A percentile compares a stretch with the other conserved stretches of the same genome.
These are phyloP conservation scores for Calonectria henricotiae DNA, from an alignment of 2,329 filamentous ascomycete genomes.

Conservation along the genomic window DNA sequence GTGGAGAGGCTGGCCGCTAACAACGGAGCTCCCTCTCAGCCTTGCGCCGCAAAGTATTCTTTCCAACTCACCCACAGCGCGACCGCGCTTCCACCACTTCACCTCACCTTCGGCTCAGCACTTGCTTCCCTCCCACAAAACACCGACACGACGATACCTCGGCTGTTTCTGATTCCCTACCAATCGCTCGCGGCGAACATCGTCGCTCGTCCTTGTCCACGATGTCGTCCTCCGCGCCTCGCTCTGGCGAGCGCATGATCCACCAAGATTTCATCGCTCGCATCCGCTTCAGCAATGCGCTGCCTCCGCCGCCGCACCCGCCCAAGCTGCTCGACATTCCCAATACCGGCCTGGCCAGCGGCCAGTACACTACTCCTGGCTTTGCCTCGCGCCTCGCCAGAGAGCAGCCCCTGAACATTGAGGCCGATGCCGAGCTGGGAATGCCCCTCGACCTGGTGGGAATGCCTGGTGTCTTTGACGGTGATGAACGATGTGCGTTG, in stretches of 20 bases:
- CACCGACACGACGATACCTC: conserved; percentile 11
- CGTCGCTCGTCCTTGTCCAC: conserved; percentile 37
- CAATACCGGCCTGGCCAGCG: conserved; percentile 88
- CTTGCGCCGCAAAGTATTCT: conserved; percentile 49
- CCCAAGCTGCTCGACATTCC: conserved; percentile 98
- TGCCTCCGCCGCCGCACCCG: conserved; percentile 93
- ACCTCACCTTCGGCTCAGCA: conserved; percentile 34
- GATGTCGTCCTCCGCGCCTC: conserved; percentile 51
- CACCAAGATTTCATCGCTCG: conserved; percentile 98
- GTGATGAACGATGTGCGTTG: conserved; percentile 88
- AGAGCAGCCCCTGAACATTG: conserved; percentile 95
- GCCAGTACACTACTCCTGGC: conserved; percentile 90
- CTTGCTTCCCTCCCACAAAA: conserved; percentile 28
- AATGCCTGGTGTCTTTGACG: conserved; percentile 94
- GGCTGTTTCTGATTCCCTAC: neutral
- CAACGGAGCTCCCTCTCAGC: conserved; percentile 42
- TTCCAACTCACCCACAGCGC: conserved; percentile 45
- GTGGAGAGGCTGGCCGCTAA: conserved; percentile 31
- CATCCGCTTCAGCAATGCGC: conserved; percentile 94
- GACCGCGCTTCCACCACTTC: conserved; percentile 41
- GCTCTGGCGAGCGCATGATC: conserved; percentile 72
- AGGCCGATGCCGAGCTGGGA: conserved; percentile 96
- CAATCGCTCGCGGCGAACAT: conserved; percentile 36
- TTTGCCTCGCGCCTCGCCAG: conserved; percentile 92
- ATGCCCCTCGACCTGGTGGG: conserved; percentile 98